Conservation (phyloP, 2,329 filamentous ascomycete species). For the Volutella citrinella region DNA sequence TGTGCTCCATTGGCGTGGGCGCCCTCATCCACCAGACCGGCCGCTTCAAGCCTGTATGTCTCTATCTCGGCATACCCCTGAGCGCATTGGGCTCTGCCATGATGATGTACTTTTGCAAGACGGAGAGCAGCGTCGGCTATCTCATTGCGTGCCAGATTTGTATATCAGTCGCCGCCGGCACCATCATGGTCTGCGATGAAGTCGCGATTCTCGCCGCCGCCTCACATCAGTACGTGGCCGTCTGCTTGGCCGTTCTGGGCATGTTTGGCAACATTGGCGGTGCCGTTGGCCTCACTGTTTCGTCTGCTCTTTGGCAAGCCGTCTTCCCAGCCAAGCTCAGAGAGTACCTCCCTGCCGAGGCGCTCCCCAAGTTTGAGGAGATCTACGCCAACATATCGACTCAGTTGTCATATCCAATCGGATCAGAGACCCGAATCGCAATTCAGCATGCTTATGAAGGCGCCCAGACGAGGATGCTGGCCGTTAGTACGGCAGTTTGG, state of each 20-base stretch:
- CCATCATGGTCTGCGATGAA: conserved; percentile 27
- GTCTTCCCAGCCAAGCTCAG: background rate
- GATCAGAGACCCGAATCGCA: too few relatives aligned
- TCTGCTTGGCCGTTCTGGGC: conserved; percentile 30
- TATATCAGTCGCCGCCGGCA: conserved; percentile 27
- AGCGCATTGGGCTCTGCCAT: conserved; percentile 26
- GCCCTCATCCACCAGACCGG: conserved; percentile 31
- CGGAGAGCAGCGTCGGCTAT: conserved; percentile 29
- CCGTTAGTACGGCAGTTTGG: background rate
- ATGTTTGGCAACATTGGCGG: conserved; percentile 31
- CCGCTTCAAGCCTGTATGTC: conserved; percentile 30
- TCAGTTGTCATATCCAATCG: background rate
- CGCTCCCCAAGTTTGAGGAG: background rate
- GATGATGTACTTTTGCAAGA: conserved; percentile 35
- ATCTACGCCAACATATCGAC: background rate
- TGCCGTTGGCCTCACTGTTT: conserved; percentile 30
- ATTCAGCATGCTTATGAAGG: background rate
- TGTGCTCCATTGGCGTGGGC: conserved; percentile 38
- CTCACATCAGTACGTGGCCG: conserved; percentile 31
- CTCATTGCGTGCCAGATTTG: conserved; percentile 38
- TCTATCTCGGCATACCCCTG: conserved; percentile 29
- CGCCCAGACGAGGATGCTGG: background rate
- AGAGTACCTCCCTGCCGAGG: background rate
- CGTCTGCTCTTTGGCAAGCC: conserved; percentile 29
- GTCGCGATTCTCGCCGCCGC: conserved; percentile 32